Percentiles rank a stretch among this genome's conserved stretches.
Conservation (phyloP, 768 basidiomycete genomes). For the Dioszegia crocea region DNA sequence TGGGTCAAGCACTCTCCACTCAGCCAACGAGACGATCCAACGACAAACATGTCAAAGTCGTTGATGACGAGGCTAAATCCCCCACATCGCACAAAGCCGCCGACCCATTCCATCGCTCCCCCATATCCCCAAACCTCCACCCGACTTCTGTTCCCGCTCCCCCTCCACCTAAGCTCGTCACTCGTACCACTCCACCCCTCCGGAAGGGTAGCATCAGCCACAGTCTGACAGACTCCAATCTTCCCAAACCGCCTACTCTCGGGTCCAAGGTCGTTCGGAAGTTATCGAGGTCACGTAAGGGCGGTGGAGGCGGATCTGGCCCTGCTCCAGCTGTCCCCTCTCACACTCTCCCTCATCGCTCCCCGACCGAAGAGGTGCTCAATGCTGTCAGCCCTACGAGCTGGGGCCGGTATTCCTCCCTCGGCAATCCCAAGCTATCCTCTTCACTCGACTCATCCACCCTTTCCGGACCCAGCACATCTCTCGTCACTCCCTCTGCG, state of each 20-base stretch:
- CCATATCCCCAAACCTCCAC: background rate
- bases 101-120: slow-evolving; percentile 6
- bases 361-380: background rate
- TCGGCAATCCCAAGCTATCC: background rate
- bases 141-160: background rate
- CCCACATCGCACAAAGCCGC: background rate
- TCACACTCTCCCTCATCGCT: background rate
- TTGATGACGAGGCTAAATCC: too few species aligned
- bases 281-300: background rate
- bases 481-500: background rate
- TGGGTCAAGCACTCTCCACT: too few species aligned
- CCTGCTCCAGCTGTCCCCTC: background rate
- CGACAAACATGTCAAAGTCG: too few species aligned
- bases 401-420: background rate
- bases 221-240: background rate
- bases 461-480: slow-evolving; percentile 4
- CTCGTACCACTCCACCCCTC: background rate
- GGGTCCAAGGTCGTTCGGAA: background rate
- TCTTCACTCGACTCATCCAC: slow-evolving; percentile 1
- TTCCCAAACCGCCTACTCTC: background rate
- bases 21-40: too few species aligned
- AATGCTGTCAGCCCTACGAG: background rate
- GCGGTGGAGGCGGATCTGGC: too few species aligned
- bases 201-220: background rate
- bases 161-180: background rate